Evolutionary conservation across 2,329 filamentous ascomycete species (phyloP).

Genomic region (Fusarium sp.): DNA sequence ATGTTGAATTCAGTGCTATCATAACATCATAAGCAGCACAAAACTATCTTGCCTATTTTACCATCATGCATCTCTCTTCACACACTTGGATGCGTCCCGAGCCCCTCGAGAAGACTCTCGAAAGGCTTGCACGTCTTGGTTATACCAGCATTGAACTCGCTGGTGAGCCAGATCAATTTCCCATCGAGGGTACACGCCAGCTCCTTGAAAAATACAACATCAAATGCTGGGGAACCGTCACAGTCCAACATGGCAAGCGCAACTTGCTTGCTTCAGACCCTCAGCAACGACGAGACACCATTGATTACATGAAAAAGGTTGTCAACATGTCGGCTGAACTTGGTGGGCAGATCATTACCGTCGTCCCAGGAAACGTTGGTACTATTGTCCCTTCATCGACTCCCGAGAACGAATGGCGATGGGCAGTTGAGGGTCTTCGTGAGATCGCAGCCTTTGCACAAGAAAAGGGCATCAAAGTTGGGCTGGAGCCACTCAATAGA

Average conservation of each 20-base stretch:
- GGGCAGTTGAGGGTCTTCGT: conserved; percentile 34
- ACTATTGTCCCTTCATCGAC: conserved; percentile 31
- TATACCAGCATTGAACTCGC: conserved; percentile 40
- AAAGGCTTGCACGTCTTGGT: conserved; percentile 25
- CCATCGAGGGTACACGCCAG: conserved; percentile 3
- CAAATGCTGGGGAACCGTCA: conserved; percentile 41
- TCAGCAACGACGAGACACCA: conserved; percentile 26
- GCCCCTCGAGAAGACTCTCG: conserved; percentile 33
- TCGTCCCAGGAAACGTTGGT: conserved; percentile 35
- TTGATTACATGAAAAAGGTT: conserved; percentile 39
- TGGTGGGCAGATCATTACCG: conserved; percentile 24
- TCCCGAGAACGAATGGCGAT: conserved; percentile 36
- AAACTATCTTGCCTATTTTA: rapidly evolving
- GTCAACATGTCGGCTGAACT: conserved; percentile 33
- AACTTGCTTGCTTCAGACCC: conserved; percentile 35
- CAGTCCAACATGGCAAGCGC: conserved; percentile 36
- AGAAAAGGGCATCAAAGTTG: conserved; percentile 29
- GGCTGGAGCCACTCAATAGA: conserved; percentile 40
- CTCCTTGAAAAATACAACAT: conserved; percentile 37
- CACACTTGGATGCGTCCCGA: conserved; percentile 45
- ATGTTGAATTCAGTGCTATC: neutral
- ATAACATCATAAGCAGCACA: rapidly evolving
- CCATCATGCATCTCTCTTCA: conserved; percentile 37
- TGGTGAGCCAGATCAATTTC: conserved; percentile 29
- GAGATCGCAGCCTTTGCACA: conserved; percentile 33